These are phyloP conservation scores for Chamaenerion angustifolium DNA, from an alignment of 345 rosid species.

Conservation along the genomic window DNA sequence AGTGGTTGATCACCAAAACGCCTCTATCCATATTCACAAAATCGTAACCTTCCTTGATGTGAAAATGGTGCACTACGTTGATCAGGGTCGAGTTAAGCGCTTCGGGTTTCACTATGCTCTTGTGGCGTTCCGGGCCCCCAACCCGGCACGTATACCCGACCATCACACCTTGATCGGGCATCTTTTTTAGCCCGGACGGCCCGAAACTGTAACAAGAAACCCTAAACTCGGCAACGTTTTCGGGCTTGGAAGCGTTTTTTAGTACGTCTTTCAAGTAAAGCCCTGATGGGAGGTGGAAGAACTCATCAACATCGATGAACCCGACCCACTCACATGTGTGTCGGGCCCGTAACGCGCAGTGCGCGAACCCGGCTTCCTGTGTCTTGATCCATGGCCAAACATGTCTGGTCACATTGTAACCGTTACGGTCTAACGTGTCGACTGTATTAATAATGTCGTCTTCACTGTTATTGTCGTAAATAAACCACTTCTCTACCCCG, in stretches of 20 bases:
- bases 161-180: constrained; percentile 39
- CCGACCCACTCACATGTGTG: constrained; percentile 64
- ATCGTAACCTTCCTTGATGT: constrained; percentile 29
- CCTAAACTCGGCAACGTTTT: constrained; percentile 38
- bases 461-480: constrained; percentile 82
- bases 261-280: constrained; percentile 17
- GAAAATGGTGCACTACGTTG: constrained; percentile 82
- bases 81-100: constrained; percentile 58
- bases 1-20: constrained; percentile 57
- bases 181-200: constrained; percentile 41
- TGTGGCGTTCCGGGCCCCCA: constrained; percentile 57
- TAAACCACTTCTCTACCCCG: constrained; percentile 63
- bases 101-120: constrained; percentile 69
- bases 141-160: constrained; percentile 66
- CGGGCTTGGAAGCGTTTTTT: constrained; percentile 14
- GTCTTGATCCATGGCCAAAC: constrained; percentile 90
- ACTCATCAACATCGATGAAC: constrained; percentile 77
- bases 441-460: constrained; percentile 35
- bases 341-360: constrained; percentile 61
- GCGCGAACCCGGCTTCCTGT: constrained; percentile 80
- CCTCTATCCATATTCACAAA: constrained; percentile 32
- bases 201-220: constrained; percentile 59
- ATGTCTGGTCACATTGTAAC: constrained; percentile 39
- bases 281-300: constrained; percentile 37
- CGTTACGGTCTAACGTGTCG: constrained; percentile 13